Evolutionary conservation across 2,329 filamentous ascomycete genomes (phyloP), one percentile per base, ranked within the genome.

Genomic region (Gnomoniopsis sp.): DNA sequence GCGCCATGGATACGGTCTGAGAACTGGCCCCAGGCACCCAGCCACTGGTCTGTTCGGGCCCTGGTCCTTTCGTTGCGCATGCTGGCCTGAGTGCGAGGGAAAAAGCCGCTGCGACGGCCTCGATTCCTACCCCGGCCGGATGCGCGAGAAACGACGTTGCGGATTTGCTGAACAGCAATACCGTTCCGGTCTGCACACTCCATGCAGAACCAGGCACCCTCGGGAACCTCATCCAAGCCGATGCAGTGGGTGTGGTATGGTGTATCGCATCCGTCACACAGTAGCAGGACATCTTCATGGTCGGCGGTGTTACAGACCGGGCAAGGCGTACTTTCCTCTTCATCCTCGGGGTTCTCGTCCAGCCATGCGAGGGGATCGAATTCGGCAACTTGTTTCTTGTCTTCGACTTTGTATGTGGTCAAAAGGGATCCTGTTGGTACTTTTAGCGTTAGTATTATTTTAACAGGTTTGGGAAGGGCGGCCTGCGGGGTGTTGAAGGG

Each of bases 231-330:
- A 61, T 93, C 88, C 52, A 96, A 82, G 36, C 90, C 93, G 62
- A 96, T 85, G 73, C 95, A 99, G 72, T 96, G 90, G 50, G 92
- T 92, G 73, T 99, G 95, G 68, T 93, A 96, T 47, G 90, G 85
- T 36, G 88, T 87, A 77, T 96, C 89, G 77, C 95, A 99, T 68
- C 87, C 88, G 72, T 97, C 92, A 75, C 95, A 99, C 61, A 96
- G 85, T 65, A 98, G 86, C 54, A 96, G 83, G 19, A 92, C 81
- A 64, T 96, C 89, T 72, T 95, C 89, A 66, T 93, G 86, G 65
- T 95, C 91, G 65, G 87, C 81, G 53, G 86, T 84, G 63, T 89
- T 88, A 77, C 95, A 99, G 53, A 97, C 82, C 53, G 91, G 88
- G 73, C 95, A 99, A 19, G 90, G 90, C 58, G 85, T 85, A 50